Conservation (phyloP, 176 grass and related monocot species). For the Zea luxurians region DNA sequence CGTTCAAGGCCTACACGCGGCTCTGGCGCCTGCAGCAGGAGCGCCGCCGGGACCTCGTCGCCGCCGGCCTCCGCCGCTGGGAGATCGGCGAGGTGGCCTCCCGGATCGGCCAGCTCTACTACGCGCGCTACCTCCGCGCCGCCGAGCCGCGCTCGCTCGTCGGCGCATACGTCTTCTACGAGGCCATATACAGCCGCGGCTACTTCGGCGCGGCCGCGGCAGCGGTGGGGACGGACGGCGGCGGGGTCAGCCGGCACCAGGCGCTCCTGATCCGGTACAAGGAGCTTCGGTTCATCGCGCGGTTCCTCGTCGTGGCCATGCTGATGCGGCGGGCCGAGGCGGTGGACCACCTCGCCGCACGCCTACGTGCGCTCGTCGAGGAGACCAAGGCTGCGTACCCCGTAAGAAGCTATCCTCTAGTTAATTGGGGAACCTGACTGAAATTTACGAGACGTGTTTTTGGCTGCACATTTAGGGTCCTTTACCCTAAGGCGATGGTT, state of each 20-base stretch:
- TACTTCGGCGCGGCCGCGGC: slow-evolving; percentile 68
- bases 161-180: slow-evolving; percentile 97
- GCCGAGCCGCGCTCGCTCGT: slow-evolving; percentile 88
- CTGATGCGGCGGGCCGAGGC: slow-evolving; percentile 70
- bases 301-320: slow-evolving; percentile 85
- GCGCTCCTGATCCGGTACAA: slow-evolving; percentile 76
- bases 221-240: slow-evolving; percentile 10
- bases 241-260: slow-evolving; percentile 33
- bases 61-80: slow-evolving; percentile 63
- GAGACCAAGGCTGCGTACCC: slow-evolving; percentile 75
- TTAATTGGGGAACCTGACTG: slow-evolving; percentile 1
- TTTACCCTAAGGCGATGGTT: neutral
- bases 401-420: slow-evolving; percentile 42
- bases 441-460: slow-evolving; percentile 6
- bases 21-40: slow-evolving; percentile 89
- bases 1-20: slow-evolving; percentile 95
- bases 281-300: slow-evolving; percentile 82
- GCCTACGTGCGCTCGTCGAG: slow-evolving; percentile 72
- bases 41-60: slow-evolving; percentile 69
- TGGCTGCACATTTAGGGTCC: neutral
- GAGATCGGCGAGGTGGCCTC: slow-evolving; percentile 97
- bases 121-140: slow-evolving; percentile 88
- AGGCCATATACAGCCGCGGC: slow-evolving; percentile 86
- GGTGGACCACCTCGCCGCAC: slow-evolving; percentile 63
- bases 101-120: slow-evolving; percentile 99